Evolutionary conservation across 805 yeast species (phyloP), one percentile per base, ranked within the genome.

Genomic region (Ogataea henricii): DNA sequence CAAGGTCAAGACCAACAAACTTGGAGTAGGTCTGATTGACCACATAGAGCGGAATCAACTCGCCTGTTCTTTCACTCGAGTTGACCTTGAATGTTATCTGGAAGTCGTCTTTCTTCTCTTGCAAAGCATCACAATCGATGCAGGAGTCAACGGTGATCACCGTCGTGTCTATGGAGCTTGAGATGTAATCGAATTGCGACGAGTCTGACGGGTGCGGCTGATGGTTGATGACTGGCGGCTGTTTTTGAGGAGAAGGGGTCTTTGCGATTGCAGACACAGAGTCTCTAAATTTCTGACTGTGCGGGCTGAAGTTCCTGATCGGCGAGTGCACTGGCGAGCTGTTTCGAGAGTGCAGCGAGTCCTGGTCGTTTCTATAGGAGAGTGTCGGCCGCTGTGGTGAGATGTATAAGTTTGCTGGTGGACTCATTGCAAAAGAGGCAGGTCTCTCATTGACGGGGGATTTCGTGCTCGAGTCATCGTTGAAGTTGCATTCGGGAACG

Each of bases 1-100:
- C 79, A 18, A 68, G 65, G 64, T 89, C 95, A 52, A 91, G 73
- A 8, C 74, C 71, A 5, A 71, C 52, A n/a, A 92, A 68, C 56
- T 83, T 85, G 1, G 78, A 68, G 49, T 82, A 77, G 1, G 81
- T 65, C 59, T 89, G 89, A 35, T 81, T 71, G 45, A 89, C 81
- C 55, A 82, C 75, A 85, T 96, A 91, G 37, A 67, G 55, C 25
- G 67, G 68, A 26, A 62, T 66, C 72, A 87, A 77, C 56, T 83
- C 89, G 6, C 57, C 54, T 51, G 82, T 82, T 33, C 73, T 67
- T 20, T 74, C 81, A 27, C 82, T 76, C 55, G 87, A 92, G 39
- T 76, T 69, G 4, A 87, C 81, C 14, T 85, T 76, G 45, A 91
- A 74, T 1, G 86, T 72, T 18, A 87, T 73, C 23, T 68, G 67